Base-by-base conservation (phyloP, 2,329 filamentous ascomycete genomes). In the Cladosporium sp. region DNA sequence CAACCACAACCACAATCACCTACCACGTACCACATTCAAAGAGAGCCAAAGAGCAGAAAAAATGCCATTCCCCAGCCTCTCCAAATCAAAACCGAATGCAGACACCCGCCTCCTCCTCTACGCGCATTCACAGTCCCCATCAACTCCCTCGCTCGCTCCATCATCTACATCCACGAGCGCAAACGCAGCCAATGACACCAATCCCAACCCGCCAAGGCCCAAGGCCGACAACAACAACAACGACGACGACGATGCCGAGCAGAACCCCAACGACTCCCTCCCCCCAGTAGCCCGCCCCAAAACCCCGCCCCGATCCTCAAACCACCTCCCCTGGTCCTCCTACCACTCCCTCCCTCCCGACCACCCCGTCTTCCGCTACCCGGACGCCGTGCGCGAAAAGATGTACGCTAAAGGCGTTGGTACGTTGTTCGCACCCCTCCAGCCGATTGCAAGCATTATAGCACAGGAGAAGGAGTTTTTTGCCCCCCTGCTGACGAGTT, bases 351-450 rank as follows among this genome's bases (percentile, higher is more conserved):
- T 64, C 26, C 52, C 50, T 5, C 35, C 23, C 14, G 52, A 64
- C 16, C 62, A 64, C 29, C 62, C 52, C 2, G 62, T 64, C 5
- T 64, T 64, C 23, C 28, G 35, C 23, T 57, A 46, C 18, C 40
- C 62, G 10, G 52, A 57, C 10, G 35, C 33, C 16, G n/a, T 49
- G 18, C 23, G 62, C 14, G 52, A 64, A 5, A 49, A 64, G 23
- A 56, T 64, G 50, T 56, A 56, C 11, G 37, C 50, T 11, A 57
- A 57, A 37, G 62, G 62, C n/a, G 26, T 64, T 16, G 62, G 52
- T 64, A 35, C 28, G 35, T 26, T 26, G 23, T 26, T 26, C 23
- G 23, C 23, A 26, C 23, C 23, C 23, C 23, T 26, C 23, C 23
- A 26, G 23, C 23, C 23, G 23, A 26, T 26, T 26, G 23, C 23